A percentile compares a stretch with the other conserved stretches of the same genome.
These are phyloP conservation scores for Collybia sordida DNA, from an alignment of 768 basidiomycete species.

Conservation along the genomic window DNA sequence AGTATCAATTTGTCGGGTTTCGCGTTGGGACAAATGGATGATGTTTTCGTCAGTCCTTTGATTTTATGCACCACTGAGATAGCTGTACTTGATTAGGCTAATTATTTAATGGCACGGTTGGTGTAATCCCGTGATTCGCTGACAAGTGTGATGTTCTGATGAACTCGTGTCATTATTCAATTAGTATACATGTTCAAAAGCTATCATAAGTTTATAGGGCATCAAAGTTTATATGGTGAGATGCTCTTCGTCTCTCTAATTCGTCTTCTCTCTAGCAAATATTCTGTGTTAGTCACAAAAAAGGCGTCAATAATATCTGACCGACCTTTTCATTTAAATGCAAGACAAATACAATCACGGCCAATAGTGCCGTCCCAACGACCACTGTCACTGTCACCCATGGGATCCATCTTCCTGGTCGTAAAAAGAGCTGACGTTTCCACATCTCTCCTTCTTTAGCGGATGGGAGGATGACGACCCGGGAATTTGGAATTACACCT, in stretches of 20 bases:
- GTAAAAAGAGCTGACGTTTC: slow-evolving; percentile 86
- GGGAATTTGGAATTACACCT: slow-evolving; percentile 96
- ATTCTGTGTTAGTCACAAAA: slow-evolving; percentile 9
- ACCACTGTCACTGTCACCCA: slow-evolving; percentile 93
- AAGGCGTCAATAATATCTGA: slow-evolving; percentile 1
- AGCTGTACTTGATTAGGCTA: too few relatives aligned
- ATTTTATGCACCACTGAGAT: too few relatives aligned
- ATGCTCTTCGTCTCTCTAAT: slow-evolving; percentile 77
- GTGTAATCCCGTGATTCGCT: too few relatives aligned
- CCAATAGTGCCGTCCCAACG: slow-evolving; percentile 69
- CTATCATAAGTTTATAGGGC: slow-evolving; percentile 57
- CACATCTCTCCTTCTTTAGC: slow-evolving; percentile 58
- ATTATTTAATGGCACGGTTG: too few relatives aligned
- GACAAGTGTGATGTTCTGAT: slow-evolving; percentile 8
- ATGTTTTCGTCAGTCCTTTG: too few relatives aligned
- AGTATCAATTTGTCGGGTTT: too few relatives aligned
- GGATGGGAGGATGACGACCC: slow-evolving; percentile 90
- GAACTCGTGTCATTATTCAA: slow-evolving; percentile 9
- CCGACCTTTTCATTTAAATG: slow-evolving; percentile 92
- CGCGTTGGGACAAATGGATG: too few relatives aligned
- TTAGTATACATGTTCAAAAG: slow-evolving; percentile 1
- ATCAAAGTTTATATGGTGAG: slow-evolving; percentile 98
- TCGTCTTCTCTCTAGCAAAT: slow-evolving; percentile 84
- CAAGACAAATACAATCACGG: slow-evolving; percentile 79
- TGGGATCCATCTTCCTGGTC: slow-evolving; percentile 97